Evolutionary conservation across 345 rosid species (phyloP), one percentile per base, ranked within the genome.

Genomic region (Nephelium lappaceum): DNA sequence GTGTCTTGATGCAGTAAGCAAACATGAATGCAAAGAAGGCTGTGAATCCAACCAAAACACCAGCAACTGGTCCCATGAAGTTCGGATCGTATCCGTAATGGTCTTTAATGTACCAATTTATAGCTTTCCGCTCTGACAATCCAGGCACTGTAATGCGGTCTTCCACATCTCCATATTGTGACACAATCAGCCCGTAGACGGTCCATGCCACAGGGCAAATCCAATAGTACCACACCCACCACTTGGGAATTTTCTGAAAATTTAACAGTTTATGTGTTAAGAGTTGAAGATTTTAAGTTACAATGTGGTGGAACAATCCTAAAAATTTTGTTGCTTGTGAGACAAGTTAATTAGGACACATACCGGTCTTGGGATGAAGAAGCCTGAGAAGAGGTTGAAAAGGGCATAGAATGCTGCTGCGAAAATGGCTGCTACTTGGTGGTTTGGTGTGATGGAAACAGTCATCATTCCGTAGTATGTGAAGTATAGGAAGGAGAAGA

Each of bases 151-250:
- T 58, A 23, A 95, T 89, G 6, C 61, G 64, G 23, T 69, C 66
- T 11, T 78, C 82, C 5, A 86, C 73, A n/a, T 95, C 97, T 12
- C 97, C 91, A 21, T 90, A 95, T 24, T 93, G 98, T 0, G 98
- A 87, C 24, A 85, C 85, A 11, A 91, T 86, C 83, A 89, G 74
- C 36, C 95, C 93, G 9, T 92, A 90, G 38, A 90, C 92, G 6
- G 95, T 92, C 99, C 99, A 93, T 5, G 97, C 98, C 21, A 88
- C 81, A 0, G 87, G 99, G 89, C 93, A 93, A 6, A 95, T 88
- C 96, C 94, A 95, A 83, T 92, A 95, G 80, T 91, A 95, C 99
- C 99, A 95, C 6, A 90, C 69, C 96, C 99, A 95, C 96, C 96
- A 93, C 79, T 85, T 89, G 1, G 95, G 98, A 60, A 93, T 93